phyloP scores from a whole-genome alignment of 805 yeast genomes.

The Wickerhamomyces chaumierensis region DNA sequence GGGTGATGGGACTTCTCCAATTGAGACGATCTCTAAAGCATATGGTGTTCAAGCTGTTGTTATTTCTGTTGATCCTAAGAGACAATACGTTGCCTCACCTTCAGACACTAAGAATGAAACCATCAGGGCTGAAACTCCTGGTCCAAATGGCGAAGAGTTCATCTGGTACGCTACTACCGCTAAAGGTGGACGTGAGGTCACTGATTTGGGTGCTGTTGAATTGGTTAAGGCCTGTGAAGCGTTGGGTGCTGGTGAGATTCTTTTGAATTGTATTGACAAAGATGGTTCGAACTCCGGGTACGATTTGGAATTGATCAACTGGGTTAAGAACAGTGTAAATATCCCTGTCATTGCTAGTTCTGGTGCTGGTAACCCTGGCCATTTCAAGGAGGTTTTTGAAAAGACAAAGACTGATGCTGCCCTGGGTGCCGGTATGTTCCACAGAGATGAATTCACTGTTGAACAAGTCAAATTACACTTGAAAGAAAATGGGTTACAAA shows the following conservation, averaged over 20 bases:
- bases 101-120: constrained; percentile 48
- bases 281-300: constrained; percentile 95
- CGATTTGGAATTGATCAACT: constrained; percentile 75
- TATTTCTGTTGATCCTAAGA: constrained; percentile 94
- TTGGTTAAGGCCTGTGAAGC: constrained; percentile 81
- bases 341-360: constrained; percentile 96
- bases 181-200: constrained; percentile 89
- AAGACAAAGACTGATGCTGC: constrained; percentile 90
- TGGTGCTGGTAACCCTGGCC: constrained; percentile 93
- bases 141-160: constrained; percentile 82
- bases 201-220: constrained; percentile 87
- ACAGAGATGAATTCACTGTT: constrained; percentile 86
- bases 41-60: constrained; percentile 98
- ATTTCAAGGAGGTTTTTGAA: constrained; percentile 79
- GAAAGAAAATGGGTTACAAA: constrained; percentile 48
- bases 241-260: constrained; percentile 92
- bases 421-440: constrained; percentile 97
- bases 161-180: constrained; percentile 95
- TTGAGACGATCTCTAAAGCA: constrained; percentile 83
- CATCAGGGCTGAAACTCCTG: constrained; percentile 52
- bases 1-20: constrained; percentile 72
- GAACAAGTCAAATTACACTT: constrained; percentile 68
- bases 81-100: constrained; percentile 65
- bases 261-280: constrained; percentile 89
- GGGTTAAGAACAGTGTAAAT: constrained; percentile 61